Evolutionary conservation across 805 yeast species (phyloP), one percentile per base, ranked within the genome.

Genomic region (Torulaspora indica): DNA sequence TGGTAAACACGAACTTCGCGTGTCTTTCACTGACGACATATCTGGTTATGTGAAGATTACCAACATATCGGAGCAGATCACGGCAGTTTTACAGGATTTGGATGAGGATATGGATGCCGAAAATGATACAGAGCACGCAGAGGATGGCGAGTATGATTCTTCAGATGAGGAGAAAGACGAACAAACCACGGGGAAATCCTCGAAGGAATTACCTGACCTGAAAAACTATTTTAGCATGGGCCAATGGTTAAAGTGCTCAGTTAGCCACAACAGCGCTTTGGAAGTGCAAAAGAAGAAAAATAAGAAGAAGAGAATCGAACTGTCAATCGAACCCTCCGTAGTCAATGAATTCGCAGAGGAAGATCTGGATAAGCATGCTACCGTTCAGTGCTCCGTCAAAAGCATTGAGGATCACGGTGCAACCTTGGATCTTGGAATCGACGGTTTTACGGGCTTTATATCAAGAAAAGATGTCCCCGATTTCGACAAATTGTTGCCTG

Each of bases 341-440:
- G 87, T 85, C 9, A 93, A 93, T 59, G 70, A 73, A 15, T 67
- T 89, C 45, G 74, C 70, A 7, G 76, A 71, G 4, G 89, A 82
- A 35, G 97, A 89, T 60, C 65, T 85, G 38, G 66, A 70, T 5
- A 88, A 87, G 35, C 72, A 77, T 46, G 40, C 60, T 12, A 60
- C 83, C 3, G 60, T 93, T 2, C 98, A 93, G 66, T 90, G 81
- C 18, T 72, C 86, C 2, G 79, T 93, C 17, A 75, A 73, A 49
- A 82, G 95, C 37, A 67, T 86, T 18, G 98, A 93, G 72, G 99
- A 93, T 62, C 96, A 88, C 62, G 98, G 98, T 67, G 76, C 80
- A 18, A 77, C 86, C 45, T 67, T 91, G 34, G 83, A 82, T 54
- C 63, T 84, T 31, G 97, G 97, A 27, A 60, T 74, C 40, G 63